Evolutionary conservation across 208 protist species (phyloP).

Genomic region (Lotmaria passim): DNA sequence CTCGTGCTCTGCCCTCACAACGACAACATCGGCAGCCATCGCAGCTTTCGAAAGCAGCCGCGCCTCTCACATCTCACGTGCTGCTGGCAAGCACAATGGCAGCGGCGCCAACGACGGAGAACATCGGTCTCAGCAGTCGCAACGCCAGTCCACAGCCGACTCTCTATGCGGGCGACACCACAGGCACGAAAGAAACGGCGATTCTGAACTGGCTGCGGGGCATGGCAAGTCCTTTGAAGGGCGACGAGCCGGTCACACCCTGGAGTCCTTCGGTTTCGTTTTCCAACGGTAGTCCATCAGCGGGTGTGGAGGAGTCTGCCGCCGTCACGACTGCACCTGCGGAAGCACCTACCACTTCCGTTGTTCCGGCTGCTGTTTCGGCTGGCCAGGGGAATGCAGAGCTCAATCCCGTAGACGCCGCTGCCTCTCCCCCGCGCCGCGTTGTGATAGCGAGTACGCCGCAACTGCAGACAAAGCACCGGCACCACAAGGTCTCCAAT

Average conservation of each 20-base stretch:
- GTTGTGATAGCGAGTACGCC: not conserved
- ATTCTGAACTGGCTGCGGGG: constrained; percentile 24
- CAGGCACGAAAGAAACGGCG: constrained; percentile 16
- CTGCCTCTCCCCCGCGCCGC: not conserved
- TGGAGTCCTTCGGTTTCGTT: not conserved
- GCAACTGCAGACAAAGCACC: not conserved
- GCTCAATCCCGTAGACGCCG: not conserved
- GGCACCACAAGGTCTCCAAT: not conserved
- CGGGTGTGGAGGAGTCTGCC: too few species aligned
- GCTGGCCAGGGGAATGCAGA: too few species aligned
- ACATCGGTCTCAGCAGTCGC: not conserved
- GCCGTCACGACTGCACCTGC: too few species aligned
- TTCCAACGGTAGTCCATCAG: too few species aligned
- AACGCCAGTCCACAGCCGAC: not conserved
- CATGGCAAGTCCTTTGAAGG: not conserved
- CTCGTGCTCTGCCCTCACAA: not conserved
- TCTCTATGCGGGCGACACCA: constrained; percentile 3
- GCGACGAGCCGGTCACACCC: not conserved
- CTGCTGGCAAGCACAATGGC: not conserved
- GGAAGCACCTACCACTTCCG: too few species aligned
- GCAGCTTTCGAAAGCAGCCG: not conserved
- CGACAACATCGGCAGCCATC: not conserved
- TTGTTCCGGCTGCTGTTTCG: too few species aligned
- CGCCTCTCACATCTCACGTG: not conserved
- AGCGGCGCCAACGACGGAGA: not conserved